Base-by-base conservation (phyloP, 2,329 filamentous ascomycete species). In the Canariomyces notabilis region DNA sequence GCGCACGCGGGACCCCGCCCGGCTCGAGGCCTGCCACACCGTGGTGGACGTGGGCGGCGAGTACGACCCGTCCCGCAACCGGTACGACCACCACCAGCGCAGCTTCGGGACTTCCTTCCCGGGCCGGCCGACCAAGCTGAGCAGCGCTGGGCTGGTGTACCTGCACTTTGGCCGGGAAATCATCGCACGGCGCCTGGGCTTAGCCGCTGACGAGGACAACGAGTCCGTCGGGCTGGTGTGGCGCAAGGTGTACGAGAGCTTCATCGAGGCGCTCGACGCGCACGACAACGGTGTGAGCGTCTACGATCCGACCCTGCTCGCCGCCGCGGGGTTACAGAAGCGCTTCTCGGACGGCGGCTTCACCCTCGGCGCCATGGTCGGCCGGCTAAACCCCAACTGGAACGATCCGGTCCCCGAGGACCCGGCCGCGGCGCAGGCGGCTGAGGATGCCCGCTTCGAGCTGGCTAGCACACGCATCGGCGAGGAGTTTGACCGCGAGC, bases 31-130 rank as follows among this genome's bases (percentile, higher is more conserved):
- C 49, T 96, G 91, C 75, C 87, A 96, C 73, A 95, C 89, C 45
- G 90, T 98, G 49, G 91, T 97, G 58, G 93, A 98, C 64, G 93
- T 97, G n/a, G 90, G 91, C 62, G 91, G 90, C 59, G 87, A 91
- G 67, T 97, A 98, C 71, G 85, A 95, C 62, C 71, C 87, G 45
- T 66, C 72, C 41, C 70, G 69, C 54, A 81, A 89, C 68, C 86
- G 91, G 60, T 98, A 87, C 75, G 93, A 98, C 70, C 93, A 98
- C 73, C 93, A 98, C 77, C 93, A 98, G 75, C 89, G 91, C 55
- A 83, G 82, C 62, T 98, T 98, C 74, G 69, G 71, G 49, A 85
- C 86, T 47, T 89, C 84, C 37, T 98, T 98, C 70, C 89, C 91
- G 16, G 79, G 79, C 50, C 85, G 86, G 61, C 66, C 70, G 44